phyloP scores from a whole-genome alignment of 2,329 filamentous ascomycete species.

The Exophiala alcalophila region DNA sequence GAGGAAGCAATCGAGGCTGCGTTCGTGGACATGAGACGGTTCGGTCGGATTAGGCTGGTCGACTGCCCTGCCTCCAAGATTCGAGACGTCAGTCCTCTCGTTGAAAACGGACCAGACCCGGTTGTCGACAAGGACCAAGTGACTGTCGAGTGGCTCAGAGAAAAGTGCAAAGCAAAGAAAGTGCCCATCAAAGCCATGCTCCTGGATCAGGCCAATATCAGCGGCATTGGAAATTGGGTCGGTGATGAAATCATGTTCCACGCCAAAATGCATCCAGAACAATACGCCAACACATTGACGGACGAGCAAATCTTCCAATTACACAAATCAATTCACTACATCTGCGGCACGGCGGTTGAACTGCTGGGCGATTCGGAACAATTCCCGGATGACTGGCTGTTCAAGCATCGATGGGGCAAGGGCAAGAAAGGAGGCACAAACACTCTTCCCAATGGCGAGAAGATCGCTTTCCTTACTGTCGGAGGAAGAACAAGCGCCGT shows the following conservation, averaged over 20 bases:
- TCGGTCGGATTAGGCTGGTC: conserved; percentile 76
- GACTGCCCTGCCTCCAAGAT: conserved; percentile 76
- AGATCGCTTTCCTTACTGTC: conserved; percentile 81
- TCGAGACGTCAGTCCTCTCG: conserved; percentile 70
- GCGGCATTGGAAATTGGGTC: conserved; percentile 96
- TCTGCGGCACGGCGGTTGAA: conserved; percentile 77
- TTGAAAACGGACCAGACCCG: conserved; percentile 91
- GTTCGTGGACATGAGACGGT: conserved; percentile 78
- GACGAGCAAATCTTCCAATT: conserved; percentile 69
- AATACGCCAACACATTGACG: conserved; percentile 79
- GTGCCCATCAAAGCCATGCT: conserved; percentile 87
- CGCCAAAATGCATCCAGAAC: conserved; percentile 83
- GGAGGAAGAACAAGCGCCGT: conserved; percentile 89
- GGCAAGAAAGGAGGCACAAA: conserved; percentile 69
- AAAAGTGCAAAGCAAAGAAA: conserved; percentile 69
- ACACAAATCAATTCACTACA: conserved; percentile 69
- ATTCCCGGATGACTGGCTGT: conserved; percentile 85
- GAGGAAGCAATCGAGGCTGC: conserved; percentile 64
- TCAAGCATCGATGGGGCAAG: conserved; percentile 85
- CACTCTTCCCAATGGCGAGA: conserved; percentile 76
- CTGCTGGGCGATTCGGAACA: conserved; percentile 75
- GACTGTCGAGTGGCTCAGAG: conserved; percentile 70
- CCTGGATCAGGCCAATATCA: conserved; percentile 82
- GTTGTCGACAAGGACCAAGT: conserved; percentile 76
- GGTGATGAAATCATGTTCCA: conserved; percentile 92